Percentiles rank a stretch among this genome's conserved stretches.
These are phyloP conservation scores for Paecilomyces sp. DNA, from an alignment of 2,329 filamentous ascomycete genomes.

Conservation along the genomic window DNA sequence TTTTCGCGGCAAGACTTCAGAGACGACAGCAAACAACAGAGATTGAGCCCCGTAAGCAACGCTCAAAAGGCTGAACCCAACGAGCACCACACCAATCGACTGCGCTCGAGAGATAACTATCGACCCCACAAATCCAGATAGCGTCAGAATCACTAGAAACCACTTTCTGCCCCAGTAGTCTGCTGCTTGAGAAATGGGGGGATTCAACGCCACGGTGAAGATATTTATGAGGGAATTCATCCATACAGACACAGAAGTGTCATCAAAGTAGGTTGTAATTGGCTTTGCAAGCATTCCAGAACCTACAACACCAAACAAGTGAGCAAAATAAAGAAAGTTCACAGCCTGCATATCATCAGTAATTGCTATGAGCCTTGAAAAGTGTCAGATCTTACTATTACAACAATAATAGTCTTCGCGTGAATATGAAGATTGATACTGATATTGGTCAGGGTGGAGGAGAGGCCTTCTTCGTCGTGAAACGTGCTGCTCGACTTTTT, in stretches of 20 bases:
- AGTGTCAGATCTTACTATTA: background rate
- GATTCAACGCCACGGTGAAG: conserved; percentile 4
- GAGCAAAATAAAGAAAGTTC: background rate
- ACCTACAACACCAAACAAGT: background rate
- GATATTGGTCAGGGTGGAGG: no score
- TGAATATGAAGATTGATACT: no score
- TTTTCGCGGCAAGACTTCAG: background rate
- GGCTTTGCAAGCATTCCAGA: background rate
- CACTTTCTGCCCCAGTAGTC: conserved; percentile 12
- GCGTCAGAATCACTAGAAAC: conserved; percentile 3
- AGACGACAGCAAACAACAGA: background rate
- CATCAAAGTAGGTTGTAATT: background rate
- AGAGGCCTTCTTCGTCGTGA: no score
- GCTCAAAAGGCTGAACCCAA: background rate
- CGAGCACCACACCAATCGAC: background rate
- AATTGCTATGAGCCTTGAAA: background rate
- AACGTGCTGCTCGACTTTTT: no score
- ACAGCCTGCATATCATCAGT: background rate
- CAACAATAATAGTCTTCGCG: background rate
- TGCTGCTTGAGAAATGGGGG: conserved; percentile 7
- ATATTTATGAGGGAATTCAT: conserved; percentile 1
- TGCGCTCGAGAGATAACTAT: background rate
- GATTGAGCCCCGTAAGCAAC: background rate
- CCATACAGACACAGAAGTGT: background rate
- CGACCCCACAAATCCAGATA: background rate